Evolutionary conservation across 2,329 filamentous ascomycete species (phyloP), one percentile per base, ranked within the genome.

Genomic region (Cladosporium austrohemisphaericum): DNA sequence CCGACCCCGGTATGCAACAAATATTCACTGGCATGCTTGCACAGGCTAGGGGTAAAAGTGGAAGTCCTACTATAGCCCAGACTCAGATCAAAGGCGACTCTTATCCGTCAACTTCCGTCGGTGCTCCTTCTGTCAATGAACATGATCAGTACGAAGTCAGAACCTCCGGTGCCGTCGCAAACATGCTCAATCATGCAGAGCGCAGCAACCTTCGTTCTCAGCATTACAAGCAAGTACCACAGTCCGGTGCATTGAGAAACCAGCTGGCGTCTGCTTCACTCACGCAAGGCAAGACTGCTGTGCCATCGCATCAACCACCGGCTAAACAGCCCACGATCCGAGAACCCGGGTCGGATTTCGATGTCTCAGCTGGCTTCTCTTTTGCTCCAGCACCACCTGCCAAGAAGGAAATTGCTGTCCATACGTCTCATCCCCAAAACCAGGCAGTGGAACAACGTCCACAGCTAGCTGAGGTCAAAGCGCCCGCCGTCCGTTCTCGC

Each of bases 1-100:
- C 19, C 18, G 11, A 14, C 32, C 7, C 6, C 25, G 26, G 9
- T 29, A 13, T n/a, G 16, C 18, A 35, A 35, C 5, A 13, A 5
- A 37, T 37, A 6, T 46, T 10, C 16, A n/a, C 16, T 8, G n/a
- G 8, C 25, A 26, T 47, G 11, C 6, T 22, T 23, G 31, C 38
- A 28, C 22, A 41, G 28, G 14, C 14, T 9, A 41, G 16, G 11
- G 16, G 3, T 8, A 25, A 19, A 13, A 23, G n/a, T 10, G 43
- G 20, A 26, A 22, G 20, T 16, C 31, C 43, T 19, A 47, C 25
- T 18, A 37, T 47, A 20, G 43, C 32, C 16, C 32, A 47, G 13
- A 47, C 33, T 3, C 43, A 55, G 7, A 46, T 57, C 41, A 54
- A 53, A 35, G 55, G 55, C 10, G 55, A 57, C 44, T 54, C 55